A percentile compares a stretch with the other conserved stretches of the same genome.
Conservation (phyloP, 148 eudicot species). For the Suaeda aralocaspica region DNA sequence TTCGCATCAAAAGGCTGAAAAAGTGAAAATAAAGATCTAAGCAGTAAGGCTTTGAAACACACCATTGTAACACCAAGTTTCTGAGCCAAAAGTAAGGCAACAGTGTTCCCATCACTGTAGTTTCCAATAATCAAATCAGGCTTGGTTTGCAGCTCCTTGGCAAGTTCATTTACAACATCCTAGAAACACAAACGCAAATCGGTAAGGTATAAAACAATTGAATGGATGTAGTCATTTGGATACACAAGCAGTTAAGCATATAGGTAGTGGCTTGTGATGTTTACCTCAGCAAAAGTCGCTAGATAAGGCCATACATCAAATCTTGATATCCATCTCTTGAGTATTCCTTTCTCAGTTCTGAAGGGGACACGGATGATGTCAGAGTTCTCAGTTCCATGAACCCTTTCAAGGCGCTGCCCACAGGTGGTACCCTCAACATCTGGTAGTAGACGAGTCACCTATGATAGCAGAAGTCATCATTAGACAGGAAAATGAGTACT, state of each 20-base stretch:
- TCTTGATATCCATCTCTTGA: constrained; percentile 90
- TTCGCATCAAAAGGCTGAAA: constrained; percentile 37
- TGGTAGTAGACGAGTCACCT: constrained; percentile 78
- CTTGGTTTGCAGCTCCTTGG: constrained; percentile 69
- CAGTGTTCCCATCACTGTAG: constrained; percentile 79
- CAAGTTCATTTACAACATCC: constrained; percentile 85
- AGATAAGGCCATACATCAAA: constrained; percentile 99
- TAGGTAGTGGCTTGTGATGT: constrained; percentile 9
- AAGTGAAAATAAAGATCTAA: background rate
- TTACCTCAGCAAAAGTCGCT: constrained; percentile 86
- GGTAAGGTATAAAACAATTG: background rate
- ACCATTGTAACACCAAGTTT: constrained; percentile 72
- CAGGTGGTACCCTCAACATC: constrained; percentile 96
- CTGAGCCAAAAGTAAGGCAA: constrained; percentile 58
- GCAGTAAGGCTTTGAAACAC: background rate
- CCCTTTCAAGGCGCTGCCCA: constrained; percentile 87
- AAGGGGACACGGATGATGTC: constrained; percentile 94
- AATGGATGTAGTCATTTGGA: background rate
- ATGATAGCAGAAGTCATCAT: background rate
- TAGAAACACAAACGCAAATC: constrained; percentile 13
- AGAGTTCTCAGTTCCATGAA: constrained; percentile 71
- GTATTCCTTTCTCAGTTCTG: constrained; percentile 86
- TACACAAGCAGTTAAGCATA: constrained; percentile 38
- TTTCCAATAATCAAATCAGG: constrained; percentile 89
- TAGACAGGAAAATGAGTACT: background rate